Percentiles rank a stretch among this genome's conserved stretches.
phyloP scores from a whole-genome alignment of 441 rosid genomes.

The Omphalea diandra region DNA sequence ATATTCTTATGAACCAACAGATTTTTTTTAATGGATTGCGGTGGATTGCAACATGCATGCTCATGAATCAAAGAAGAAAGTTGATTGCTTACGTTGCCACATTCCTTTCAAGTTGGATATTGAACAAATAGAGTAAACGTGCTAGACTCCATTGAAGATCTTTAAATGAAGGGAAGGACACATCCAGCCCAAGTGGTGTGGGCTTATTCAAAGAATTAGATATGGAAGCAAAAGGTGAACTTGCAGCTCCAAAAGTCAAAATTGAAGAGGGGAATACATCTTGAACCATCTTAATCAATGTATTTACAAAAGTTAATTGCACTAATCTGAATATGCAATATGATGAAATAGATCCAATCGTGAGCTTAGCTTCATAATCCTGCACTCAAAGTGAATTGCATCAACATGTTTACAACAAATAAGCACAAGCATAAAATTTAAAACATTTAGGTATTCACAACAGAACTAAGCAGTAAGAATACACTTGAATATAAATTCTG shows the following conservation, averaged over 20 bases:
- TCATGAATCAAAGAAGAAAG: conserved; percentile 10
- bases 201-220: conserved; percentile 82
- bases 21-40: no score
- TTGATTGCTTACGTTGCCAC: conserved; percentile 64
- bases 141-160: conserved; percentile 73
- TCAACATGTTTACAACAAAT: conserved; percentile 13
- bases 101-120: conserved; percentile 87
- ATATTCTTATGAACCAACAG: conserved; percentile 3
- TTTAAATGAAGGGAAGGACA: conserved; percentile 67
- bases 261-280: conserved; percentile 35
- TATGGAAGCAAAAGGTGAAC: conserved; percentile 66
- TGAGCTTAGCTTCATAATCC: conserved; percentile 42
- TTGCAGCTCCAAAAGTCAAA: conserved; percentile 40
- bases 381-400: conserved; percentile 40
- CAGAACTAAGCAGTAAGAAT: not conserved
- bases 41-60: not conserved
- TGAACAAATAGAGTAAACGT: conserved; percentile 78
- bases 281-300: conserved; percentile 38
- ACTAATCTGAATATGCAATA: conserved; percentile 41
- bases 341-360: conserved; percentile 45
- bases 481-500: not conserved
- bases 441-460: not conserved
- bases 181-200: conserved; percentile 68
- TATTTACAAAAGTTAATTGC: conserved; percentile 32
- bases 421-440: not conserved